Conservation (phyloP, 768 basidiomycete species). For the Russula sp. region DNA sequence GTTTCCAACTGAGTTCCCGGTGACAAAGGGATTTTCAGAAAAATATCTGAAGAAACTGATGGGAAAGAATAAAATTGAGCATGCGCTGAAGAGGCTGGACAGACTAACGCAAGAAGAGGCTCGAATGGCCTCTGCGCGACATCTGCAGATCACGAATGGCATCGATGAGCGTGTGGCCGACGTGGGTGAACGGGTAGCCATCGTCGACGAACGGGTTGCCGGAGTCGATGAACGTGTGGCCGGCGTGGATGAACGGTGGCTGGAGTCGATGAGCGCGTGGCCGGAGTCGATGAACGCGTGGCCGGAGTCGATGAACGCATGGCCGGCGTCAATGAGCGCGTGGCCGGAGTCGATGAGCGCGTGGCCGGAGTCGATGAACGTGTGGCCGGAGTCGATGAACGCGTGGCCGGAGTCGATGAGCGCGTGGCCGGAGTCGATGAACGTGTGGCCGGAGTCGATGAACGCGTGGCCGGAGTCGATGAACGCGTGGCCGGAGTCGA, state of each 20-base stretch:
- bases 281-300: no score
- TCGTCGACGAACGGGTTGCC: neutral
- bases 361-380: no score
- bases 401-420: no score
- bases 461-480: no score
- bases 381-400: no score
- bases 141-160: neutral
- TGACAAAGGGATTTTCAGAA: neutral
- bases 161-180: neutral
- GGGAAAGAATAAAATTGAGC: neutral
- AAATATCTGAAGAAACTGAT: neutral
- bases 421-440: no score
- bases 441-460: no score
- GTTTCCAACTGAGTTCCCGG: neutral
- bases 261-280: neutral
- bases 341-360: no score
- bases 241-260: neutral
- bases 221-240: neutral
- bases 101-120: neutral
- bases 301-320: no score
- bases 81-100: neutral
- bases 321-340: no score
- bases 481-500: no score
- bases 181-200: neutral
- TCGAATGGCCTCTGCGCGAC: neutral